Evolutionary conservation across 2,329 filamentous ascomycete species (phyloP).

Genomic region (Lithohypha guttulata): DNA sequence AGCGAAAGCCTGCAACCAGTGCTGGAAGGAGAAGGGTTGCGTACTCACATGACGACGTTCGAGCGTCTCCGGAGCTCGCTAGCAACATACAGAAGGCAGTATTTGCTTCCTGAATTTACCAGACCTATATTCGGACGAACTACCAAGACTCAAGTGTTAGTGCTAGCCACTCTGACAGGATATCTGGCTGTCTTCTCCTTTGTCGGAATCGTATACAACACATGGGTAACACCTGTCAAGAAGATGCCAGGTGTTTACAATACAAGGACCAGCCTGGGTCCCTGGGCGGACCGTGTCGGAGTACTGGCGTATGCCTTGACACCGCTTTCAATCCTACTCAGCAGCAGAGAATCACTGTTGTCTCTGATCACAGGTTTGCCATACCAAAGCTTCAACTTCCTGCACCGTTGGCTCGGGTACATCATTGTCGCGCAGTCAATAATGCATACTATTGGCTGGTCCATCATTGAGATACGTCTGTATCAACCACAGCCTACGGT

Average conservation of each 20-base stretch:
- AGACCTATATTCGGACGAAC: conserved; percentile 54
- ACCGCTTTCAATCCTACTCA: conserved; percentile 56
- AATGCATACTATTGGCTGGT: conserved; percentile 63
- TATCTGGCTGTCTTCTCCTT: conserved; percentile 62
- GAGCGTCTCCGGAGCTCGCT: conserved; percentile 30
- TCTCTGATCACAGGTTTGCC: conserved; percentile 61
- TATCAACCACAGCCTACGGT: conserved; percentile 61
- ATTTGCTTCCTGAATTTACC: conserved; percentile 51
- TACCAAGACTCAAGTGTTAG: conserved; percentile 55
- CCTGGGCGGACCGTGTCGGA: conserved; percentile 59
- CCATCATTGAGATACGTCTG: conserved; percentile 51
- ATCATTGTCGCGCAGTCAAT: conserved; percentile 58
- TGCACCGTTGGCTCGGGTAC: conserved; percentile 66
- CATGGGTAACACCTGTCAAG: conserved; percentile 60
- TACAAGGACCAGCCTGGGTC: conserved; percentile 54
- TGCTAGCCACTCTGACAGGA: conserved; percentile 45
- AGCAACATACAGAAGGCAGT: conserved; percentile 35
- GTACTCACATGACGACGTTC: conserved; percentile 5
- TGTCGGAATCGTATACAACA: conserved; percentile 56
- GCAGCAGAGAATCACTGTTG: conserved; percentile 59
- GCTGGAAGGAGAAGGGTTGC: neutral
- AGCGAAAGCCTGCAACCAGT: neutral
- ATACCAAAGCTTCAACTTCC: conserved; percentile 66
- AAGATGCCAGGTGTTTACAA: conserved; percentile 46
- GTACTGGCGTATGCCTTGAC: conserved; percentile 64